Evolutionary conservation across 2,329 filamentous ascomycete species (phyloP).

Genomic region (Ceratocystiopsis minuta): DNA sequence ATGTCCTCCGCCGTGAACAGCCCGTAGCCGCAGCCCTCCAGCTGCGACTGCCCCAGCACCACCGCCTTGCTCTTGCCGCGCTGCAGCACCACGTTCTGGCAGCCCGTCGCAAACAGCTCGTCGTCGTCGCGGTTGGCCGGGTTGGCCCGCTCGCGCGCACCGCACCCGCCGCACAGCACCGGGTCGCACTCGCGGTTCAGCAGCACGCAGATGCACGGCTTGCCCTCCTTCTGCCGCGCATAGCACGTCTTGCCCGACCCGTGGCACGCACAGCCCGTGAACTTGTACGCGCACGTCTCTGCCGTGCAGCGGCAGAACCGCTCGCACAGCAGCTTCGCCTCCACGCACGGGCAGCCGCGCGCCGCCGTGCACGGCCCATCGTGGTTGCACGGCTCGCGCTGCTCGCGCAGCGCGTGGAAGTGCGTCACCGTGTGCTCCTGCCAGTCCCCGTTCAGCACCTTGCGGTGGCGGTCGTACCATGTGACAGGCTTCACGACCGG

Average conservation of each 20-base stretch:
- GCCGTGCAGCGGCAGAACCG: slow-evolving; percentile 49
- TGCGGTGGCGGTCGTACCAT: slow-evolving; percentile 40
- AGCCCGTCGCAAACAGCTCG: slow-evolving; percentile 36
- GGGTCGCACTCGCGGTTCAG: slow-evolving; percentile 69
- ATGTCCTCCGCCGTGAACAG: slow-evolving; percentile 55
- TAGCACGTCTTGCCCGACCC: slow-evolving; percentile 38
- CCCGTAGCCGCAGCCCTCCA: slow-evolving; percentile 54
- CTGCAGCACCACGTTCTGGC: slow-evolving; percentile 57
- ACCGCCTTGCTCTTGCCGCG: slow-evolving; percentile 47
- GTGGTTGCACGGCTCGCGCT: slow-evolving; percentile 50
- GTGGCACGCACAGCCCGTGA: slow-evolving; percentile 49
- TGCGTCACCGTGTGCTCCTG: slow-evolving; percentile 35
- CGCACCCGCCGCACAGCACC: slow-evolving; percentile 53
- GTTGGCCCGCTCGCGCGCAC: slow-evolving; percentile 49
- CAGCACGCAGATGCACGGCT: slow-evolving; percentile 50
- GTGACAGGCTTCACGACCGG: slow-evolving; percentile 23
- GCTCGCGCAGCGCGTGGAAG: slow-evolving; percentile 35
- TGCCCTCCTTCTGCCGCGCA: slow-evolving; percentile 33
- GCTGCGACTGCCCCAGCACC: slow-evolving; percentile 49
- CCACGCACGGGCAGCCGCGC: slow-evolving; percentile 43
- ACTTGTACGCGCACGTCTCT: slow-evolving; percentile 41
- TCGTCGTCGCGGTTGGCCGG: slow-evolving; percentile 46
- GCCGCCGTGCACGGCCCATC: slow-evolving; percentile 44
- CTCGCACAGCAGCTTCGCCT: slow-evolving; percentile 47
- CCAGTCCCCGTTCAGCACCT: slow-evolving; percentile 35